Evolutionary conservation across 441 rosid genomes (phyloP).

Genomic region (Erysimum cheiri): DNA sequence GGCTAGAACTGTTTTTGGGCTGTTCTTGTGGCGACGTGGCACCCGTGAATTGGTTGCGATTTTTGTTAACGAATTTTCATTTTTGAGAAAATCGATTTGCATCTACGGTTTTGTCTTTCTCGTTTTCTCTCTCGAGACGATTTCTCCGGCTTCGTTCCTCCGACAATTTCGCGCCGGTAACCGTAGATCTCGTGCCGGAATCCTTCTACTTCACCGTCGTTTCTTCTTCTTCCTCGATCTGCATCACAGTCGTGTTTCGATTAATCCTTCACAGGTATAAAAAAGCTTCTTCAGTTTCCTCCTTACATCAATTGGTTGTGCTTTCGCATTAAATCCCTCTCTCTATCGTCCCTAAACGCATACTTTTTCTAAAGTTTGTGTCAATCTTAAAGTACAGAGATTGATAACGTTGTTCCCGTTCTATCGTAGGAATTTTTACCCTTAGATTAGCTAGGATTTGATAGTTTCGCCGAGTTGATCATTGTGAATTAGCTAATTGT

Average conservation of each 20-base stretch:
- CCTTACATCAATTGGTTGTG: not conserved
- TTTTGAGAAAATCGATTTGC: too few species aligned
- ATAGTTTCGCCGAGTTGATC: slow-evolving; percentile 9
- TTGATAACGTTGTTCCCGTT: not conserved
- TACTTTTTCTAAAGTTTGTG: not conserved
- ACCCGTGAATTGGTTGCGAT: too few species aligned
- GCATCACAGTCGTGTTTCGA: not conserved
- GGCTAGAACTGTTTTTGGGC: too few species aligned
- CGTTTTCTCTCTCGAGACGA: too few species aligned
- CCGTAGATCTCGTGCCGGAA: slow-evolving; percentile 35
- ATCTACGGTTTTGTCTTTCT: too few species aligned
- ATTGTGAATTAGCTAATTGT: slow-evolving; percentile 10
- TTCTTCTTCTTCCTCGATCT: slow-evolving; percentile 30
- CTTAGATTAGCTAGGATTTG: slow-evolving; percentile 22
- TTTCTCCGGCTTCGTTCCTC: too few species aligned
- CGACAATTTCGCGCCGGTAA: too few species aligned
- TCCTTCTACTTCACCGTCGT: slow-evolving; percentile 31
- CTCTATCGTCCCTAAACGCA: slow-evolving; percentile 15
- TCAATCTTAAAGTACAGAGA: slow-evolving; percentile 21
- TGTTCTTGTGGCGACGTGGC: too few species aligned
- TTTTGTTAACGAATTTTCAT: too few species aligned
- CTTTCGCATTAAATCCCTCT: not conserved
- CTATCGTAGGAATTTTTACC: not conserved
- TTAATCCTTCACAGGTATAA: slow-evolving; percentile 1
- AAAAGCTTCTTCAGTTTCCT: not conserved